These are phyloP conservation scores for Fusarium sp. DNA, from an alignment of 2,329 filamentous ascomycete genomes.

Conservation along the genomic window DNA sequence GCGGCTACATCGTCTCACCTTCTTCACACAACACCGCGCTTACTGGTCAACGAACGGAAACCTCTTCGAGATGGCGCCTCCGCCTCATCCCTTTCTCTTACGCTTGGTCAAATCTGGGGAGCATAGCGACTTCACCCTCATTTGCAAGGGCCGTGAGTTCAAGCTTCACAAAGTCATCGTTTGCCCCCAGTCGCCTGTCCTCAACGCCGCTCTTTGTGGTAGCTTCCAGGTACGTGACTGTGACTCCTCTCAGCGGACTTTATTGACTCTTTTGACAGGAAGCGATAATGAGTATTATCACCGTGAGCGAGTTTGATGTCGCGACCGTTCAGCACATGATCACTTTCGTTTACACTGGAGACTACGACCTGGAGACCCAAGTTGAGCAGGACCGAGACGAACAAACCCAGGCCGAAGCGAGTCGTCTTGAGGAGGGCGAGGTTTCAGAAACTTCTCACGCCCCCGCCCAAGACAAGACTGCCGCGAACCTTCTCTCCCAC, in stretches of 20 bases:
- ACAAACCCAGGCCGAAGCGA: not conserved
- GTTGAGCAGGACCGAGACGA: too few species aligned
- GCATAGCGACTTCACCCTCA: not conserved
- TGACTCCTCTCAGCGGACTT: fast-evolving
- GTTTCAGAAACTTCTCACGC: fast-evolving
- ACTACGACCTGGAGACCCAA: not conserved
- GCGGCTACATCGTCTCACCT: fast-evolving
- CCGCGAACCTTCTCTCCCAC: not conserved
- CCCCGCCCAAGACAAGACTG: not conserved
- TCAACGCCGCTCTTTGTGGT: not conserved
- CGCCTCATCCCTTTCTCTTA: not conserved
- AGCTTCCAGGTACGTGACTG: not conserved
- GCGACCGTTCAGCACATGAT: not conserved
- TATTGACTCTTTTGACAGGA: not conserved
- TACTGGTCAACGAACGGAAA: fast-evolving
- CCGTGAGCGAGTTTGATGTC: not conserved
- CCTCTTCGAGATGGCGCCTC: fast-evolving
- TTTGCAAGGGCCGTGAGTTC: not conserved
- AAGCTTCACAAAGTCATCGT: conserved; percentile 10
- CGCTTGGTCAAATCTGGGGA: not conserved
- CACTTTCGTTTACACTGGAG: not conserved
- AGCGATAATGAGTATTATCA: not conserved
- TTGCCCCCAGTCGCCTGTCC: conserved; percentile 6
- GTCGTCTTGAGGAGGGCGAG: fast-evolving
- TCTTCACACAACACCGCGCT: fast-evolving